Evolutionary conservation across 371 early-diverging fungal species (phyloP).

Genomic region (Syncephalastrum racemosum): DNA sequence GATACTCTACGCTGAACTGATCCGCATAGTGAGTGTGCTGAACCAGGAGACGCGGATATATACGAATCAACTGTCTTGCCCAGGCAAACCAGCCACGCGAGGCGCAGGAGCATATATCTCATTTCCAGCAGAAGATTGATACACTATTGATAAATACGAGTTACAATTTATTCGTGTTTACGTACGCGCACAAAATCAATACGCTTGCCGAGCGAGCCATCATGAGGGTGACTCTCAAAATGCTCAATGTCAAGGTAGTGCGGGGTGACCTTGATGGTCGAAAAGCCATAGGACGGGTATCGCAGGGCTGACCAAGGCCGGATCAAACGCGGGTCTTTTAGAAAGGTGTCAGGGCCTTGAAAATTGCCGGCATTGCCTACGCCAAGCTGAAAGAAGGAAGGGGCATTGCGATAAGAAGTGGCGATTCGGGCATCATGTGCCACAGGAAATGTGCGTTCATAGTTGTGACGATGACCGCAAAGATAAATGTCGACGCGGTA

Average conservation of each 20-base stretch:
- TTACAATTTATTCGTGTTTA: too few species aligned
- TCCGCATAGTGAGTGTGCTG: too few species aligned
- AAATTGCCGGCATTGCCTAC: slow-evolving; percentile 45
- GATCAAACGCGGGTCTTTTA: too few species aligned
- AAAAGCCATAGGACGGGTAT: slow-evolving; percentile 37
- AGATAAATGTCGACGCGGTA: slow-evolving; percentile 22
- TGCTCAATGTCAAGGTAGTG: slow-evolving; percentile 27
- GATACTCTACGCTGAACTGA: too few species aligned
- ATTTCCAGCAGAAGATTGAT: too few species aligned
- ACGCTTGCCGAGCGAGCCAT: slow-evolving; percentile 31
- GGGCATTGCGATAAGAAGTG: slow-evolving; percentile 37
- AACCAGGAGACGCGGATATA: too few species aligned
- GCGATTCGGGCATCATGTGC: slow-evolving; percentile 25
- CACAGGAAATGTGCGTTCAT: slow-evolving; percentile 18
- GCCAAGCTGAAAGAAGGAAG: slow-evolving; percentile 33
- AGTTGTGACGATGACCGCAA: slow-evolving; percentile 12
- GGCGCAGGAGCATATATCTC: too few species aligned
- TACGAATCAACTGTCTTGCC: too few species aligned
- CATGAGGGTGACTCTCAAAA: slow-evolving; percentile 17
- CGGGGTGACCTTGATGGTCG: slow-evolving; percentile 32
- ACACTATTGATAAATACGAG: too few species aligned
- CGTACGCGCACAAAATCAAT: slow-evolving; percentile 18
- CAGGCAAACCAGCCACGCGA: too few species aligned
- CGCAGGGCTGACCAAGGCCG: slow-evolving; percentile 35
- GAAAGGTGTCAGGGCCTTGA: slow-evolving; percentile 25